Base-by-base conservation (phyloP, 2,329 filamentous ascomycete genomes). In the Colletotrichum acutatum region DNA sequence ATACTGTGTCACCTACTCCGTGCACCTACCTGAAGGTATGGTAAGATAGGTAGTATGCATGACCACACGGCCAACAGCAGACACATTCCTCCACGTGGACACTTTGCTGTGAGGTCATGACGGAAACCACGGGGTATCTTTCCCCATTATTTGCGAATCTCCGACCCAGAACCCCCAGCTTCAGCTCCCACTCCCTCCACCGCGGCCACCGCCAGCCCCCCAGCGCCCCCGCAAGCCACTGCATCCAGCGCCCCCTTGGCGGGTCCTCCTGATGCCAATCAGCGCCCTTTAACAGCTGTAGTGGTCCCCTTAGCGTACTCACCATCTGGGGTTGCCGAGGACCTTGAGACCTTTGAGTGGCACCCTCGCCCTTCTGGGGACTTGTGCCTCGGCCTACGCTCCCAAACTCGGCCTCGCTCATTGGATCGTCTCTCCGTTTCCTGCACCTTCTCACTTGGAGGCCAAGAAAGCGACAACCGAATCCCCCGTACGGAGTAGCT, bases 341-440 rank as follows among this genome's bases (percentile, higher is more conserved):
- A 57, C 69, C 34, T 71, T 66, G 65, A 74, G 72, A 69, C 49
- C 69, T 26, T 71, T 57, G 65, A 67, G 37, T 53, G 60, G 63
- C 49, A 57, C 66, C 70, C 56, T 73, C 60, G 60, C 32, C 59
- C 34, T 26, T 61, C 26, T 70, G 49, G 28, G 9, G 34, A 54
- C 68, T 60, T 72, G 72, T 68, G 69, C 72, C 72, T 74, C 72
- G 72, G 72, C 65, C 69, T 69, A 72, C 24, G 42, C 60, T 71
- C 71, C 62, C 46, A 54, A 70, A 65, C 70, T 56, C 56, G 66
- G 60, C 66, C 34, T 71, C 60, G 58, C 58, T 58, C 70, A 70
- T 64, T 70, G 66, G 59, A 70, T 60, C 28, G n/a, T 49, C 34
- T 57, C 54, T 60, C 57, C 28, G 53, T 64, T 70, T 24, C 53